A percentile compares a stretch with the other conserved stretches of the same genome.
These are phyloP conservation scores for Fusarium burgessii DNA, from an alignment of 2,329 filamentous ascomycete genomes.

Conservation along the genomic window DNA sequence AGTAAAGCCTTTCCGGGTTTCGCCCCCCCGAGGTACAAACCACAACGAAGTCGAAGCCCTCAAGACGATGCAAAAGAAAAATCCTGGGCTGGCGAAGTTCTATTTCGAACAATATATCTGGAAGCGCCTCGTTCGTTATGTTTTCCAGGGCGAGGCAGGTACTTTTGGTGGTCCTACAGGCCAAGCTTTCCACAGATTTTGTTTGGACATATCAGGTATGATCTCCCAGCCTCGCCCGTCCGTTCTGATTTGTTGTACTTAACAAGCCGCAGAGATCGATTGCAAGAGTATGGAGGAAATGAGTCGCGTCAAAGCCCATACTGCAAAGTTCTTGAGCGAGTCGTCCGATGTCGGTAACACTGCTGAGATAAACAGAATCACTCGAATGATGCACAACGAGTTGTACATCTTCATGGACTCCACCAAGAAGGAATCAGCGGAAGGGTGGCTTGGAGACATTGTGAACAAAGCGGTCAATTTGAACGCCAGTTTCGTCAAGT, in stretches of 20 bases:
- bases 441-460: not conserved
- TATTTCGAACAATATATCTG: slow-evolving; percentile 26
- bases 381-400: not conserved
- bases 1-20: not conserved
- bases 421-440: not conserved
- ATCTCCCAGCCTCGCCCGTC: not conserved
- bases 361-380: not conserved
- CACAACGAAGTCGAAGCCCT: not conserved
- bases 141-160: slow-evolving; percentile 11
- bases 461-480: slow-evolving; percentile 3
- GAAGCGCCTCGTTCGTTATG: not conserved
- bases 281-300: slow-evolving; percentile 10
- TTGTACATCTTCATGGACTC: slow-evolving; percentile 25
- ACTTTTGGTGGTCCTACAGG: slow-evolving; percentile 25
- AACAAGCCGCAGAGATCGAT: slow-evolving; percentile 7
- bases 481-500: slow-evolving; percentile 20
- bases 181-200: slow-evolving; percentile 19
- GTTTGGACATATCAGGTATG: slow-evolving; percentile 25
- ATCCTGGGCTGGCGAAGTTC: not conserved
- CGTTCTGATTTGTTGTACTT: not conserved
- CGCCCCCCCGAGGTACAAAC: not conserved
- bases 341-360: not conserved
- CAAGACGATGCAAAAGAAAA: slow-evolving; percentile 13
- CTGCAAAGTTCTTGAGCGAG: not conserved
- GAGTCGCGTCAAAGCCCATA: slow-evolving; percentile 21